Conservation (phyloP, 192 early-diverging fungal species). For the Backusella macrospora region DNA sequence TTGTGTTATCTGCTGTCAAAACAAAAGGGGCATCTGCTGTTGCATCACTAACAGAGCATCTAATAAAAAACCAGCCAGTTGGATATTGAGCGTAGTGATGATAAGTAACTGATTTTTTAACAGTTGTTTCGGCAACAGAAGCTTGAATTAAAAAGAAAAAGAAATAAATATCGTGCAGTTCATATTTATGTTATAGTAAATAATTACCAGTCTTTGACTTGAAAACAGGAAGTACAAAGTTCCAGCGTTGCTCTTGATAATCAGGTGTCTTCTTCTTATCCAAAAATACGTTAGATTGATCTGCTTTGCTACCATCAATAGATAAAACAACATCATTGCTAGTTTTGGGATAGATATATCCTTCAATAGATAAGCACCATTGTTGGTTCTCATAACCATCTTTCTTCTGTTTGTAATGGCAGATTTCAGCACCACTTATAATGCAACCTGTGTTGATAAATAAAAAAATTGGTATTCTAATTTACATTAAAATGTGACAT, state of each 20-base stretch:
- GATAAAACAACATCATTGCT: slow-evolving; percentile 19
- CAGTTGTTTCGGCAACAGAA: not conserved
- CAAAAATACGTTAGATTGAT: not conserved
- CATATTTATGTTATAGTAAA: not conserved
- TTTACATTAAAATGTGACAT: not conserved
- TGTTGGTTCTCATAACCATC: slow-evolving; percentile 29
- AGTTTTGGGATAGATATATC: slow-evolving; percentile 27
- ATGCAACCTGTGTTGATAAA: slow-evolving; percentile 14
- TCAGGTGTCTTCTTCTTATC: not conserved
- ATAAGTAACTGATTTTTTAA: slow-evolving; percentile 19
- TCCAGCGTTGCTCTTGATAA: slow-evolving; percentile 31
- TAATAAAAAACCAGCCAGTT: slow-evolving; percentile 34
- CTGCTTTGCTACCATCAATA: not conserved
- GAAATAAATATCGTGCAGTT: not conserved
- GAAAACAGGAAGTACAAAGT: slow-evolving; percentile 39
- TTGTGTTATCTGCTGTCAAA: slow-evolving; percentile 14
- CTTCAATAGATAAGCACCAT: slow-evolving; percentile 30
- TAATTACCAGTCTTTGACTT: slow-evolving; percentile 27
- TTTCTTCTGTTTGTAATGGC: slow-evolving; percentile 30
- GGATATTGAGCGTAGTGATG: slow-evolving; percentile 34
- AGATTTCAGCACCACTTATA: slow-evolving; percentile 16
- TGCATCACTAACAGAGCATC: slow-evolving; percentile 12
- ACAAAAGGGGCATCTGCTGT: slow-evolving; percentile 24
- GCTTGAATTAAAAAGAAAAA: not conserved
- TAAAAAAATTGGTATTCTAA: not conserved